Conservation (phyloP, 2,329 filamentous ascomycete species). For the Metarhizium brunneum region DNA sequence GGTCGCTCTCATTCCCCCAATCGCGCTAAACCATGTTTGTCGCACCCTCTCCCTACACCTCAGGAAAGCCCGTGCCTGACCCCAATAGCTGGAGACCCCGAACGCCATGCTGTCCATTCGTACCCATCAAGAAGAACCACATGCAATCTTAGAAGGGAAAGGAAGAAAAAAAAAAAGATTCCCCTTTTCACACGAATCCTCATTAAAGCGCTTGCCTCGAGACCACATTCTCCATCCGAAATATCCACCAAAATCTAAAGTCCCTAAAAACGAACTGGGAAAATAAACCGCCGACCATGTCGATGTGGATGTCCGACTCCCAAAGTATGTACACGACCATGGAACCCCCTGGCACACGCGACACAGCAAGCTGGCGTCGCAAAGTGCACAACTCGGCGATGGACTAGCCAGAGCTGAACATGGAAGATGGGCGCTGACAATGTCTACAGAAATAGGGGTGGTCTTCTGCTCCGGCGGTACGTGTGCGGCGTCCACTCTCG, state of each 20-base stretch:
- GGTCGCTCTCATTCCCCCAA: background rate
- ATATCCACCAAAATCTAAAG: background rate
- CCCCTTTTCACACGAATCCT: background rate
- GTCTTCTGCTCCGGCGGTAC: constrained; percentile 96
- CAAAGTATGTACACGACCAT: constrained; percentile 60
- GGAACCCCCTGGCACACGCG: background rate
- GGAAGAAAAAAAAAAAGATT: background rate
- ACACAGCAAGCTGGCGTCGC: background rate
- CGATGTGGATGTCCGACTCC: constrained; percentile 93
- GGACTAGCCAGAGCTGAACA: background rate
- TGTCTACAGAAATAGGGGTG: constrained; percentile 79
- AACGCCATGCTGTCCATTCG: constrained; percentile 9
- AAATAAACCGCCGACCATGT: constrained; percentile 29
- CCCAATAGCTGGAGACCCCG: constrained; percentile 6
- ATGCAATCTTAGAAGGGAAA: background rate
- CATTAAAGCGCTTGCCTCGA: no score
- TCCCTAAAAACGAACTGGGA: background rate
- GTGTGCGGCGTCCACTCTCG: constrained; percentile 30
- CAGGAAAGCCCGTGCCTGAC: background rate
- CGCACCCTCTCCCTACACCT: background rate
- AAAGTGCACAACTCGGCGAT: background rate
- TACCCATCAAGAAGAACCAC: background rate
- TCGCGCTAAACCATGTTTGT: constrained; percentile 2
- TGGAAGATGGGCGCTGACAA: constrained; percentile 1
- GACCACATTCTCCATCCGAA: background rate